Evolutionary conservation across 2,329 filamentous ascomycete genomes (phyloP).

Genomic region (Teratosphaeria zuluensis): DNA sequence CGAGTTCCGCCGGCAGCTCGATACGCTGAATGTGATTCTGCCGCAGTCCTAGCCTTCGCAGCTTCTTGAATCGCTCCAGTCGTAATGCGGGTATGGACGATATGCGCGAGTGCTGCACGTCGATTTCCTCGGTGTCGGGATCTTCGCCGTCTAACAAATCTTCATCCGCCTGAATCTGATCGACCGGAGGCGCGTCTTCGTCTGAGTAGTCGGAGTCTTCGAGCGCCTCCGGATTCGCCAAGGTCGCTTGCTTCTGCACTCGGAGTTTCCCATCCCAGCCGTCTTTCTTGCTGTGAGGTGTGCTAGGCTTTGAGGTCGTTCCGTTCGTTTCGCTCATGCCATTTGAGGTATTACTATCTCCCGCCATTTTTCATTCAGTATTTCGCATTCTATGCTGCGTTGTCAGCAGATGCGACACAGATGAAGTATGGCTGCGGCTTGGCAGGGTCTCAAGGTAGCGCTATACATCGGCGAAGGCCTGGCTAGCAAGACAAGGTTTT

Average conservation of each 20-base stretch:
- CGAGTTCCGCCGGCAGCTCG: constrained; percentile 59
- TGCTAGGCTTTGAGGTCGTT: constrained; percentile 6
- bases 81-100: constrained; percentile 64
- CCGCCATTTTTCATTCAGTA: neutral
- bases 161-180: constrained; percentile 74
- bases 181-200: constrained; percentile 54
- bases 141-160: constrained; percentile 52
- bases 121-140: constrained; percentile 60
- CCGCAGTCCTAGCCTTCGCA: constrained; percentile 68
- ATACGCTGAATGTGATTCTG: constrained; percentile 83
- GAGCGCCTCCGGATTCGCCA: constrained; percentile 71
- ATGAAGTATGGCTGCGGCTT: neutral
- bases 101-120: constrained; percentile 80
- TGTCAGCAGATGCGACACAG: neutral
- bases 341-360: neutral
- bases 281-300: constrained; percentile 16
- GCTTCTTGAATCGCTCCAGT: constrained; percentile 71
- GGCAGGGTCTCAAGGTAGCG: neutral
- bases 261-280: constrained; percentile 81
- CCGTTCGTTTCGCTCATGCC: constrained; percentile 1
- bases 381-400: neutral
- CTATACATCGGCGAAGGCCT: neutral
- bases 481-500: neutral
- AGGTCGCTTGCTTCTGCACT: constrained; percentile 57
- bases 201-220: constrained; percentile 82